Evolutionary conservation across 169 alveolate species (phyloP), one percentile per base, ranked within the genome.

Genomic region (Babesia microti): DNA sequence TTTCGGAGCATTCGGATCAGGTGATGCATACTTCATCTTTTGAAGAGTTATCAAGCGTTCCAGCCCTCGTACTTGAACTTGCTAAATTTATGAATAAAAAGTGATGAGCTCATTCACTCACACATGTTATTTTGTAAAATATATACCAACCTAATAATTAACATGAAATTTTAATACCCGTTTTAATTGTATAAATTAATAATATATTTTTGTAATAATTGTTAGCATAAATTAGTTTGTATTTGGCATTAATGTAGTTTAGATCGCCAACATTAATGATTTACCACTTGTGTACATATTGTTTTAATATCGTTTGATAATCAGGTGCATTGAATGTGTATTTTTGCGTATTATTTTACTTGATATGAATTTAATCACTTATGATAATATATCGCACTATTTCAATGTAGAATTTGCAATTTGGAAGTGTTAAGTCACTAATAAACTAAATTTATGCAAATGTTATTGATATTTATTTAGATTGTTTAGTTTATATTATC

Each of bases 21-120:
- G 76, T 65, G 23, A 65, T 65, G 76, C 69, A 52, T 9, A 65
- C 76, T 1, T 63, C 71, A 6, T 68, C 68, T 11, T 65, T 65
- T 45, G 76, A 65, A 49, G 76, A 65, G 41, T 65, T 65, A 12
- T 65, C 76, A n/a, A 54, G 70, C 0, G 65, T 56, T 27, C 76
- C 76, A 9, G 53, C 76, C 24, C 66, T 65, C 46, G 76, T 65
- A 7, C 30, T 65, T 54, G 76, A 65, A 58, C 45, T 65, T 56
- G 76, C 76, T 17, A 65, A 65, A 45, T 55, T 65, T n/a, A n/a
- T n/a, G n/a, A n/a, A n/a, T n/a, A n/a, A n/a, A n/a, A n/a, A n/a
- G n/a, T n/a, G n/a, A n/a, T n/a, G n/a, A n/a, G n/a, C n/a, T n/a
- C n/a, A n/a, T n/a, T n/a, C n/a, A n/a, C n/a, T n/a, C n/a, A n/a